These are phyloP conservation scores for Gossypium longicalyx DNA, from an alignment of 345 rosid species.

Conservation along the genomic window DNA sequence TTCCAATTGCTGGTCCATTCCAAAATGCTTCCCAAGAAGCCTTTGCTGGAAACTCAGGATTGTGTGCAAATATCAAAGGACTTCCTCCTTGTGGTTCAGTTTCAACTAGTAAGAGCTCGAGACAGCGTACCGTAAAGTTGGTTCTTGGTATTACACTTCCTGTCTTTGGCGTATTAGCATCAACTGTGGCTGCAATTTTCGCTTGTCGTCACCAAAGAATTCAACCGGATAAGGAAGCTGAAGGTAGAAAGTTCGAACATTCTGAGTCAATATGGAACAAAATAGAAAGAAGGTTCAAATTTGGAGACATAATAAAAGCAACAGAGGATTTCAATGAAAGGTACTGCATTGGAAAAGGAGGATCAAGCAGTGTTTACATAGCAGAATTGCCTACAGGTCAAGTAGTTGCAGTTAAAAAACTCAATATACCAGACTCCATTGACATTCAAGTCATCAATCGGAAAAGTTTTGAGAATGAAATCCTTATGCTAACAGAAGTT, in stretches of 20 bases:
- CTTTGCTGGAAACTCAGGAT: not conserved
- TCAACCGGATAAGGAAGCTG: conserved; percentile 22
- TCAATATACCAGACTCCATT: conserved; percentile 31
- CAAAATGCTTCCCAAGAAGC: not conserved
- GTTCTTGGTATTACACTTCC: conserved; percentile 15
- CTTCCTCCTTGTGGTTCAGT: not conserved
- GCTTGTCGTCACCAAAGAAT: not conserved
- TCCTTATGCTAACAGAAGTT: conserved; percentile 42
- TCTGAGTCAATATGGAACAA: conserved; percentile 39
- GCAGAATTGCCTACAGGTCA: conserved; percentile 41
- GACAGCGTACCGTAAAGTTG: not conserved
- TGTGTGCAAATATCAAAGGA: conserved; percentile 6
- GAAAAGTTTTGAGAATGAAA: conserved; percentile 52
- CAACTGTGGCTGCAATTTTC: conserved; percentile 6
- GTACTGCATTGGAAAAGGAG: conserved; percentile 62
- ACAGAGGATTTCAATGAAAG: conserved; percentile 43
- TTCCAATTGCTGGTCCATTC: not conserved
- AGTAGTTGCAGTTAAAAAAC: conserved; percentile 54
- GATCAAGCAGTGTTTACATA: conserved; percentile 56
- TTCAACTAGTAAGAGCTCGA: not conserved
- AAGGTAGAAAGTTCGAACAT: not conserved
- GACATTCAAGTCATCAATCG: conserved; percentile 33
- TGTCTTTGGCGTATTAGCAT: conserved; percentile 26
- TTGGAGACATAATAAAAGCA: conserved; percentile 51
- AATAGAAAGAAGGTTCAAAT: conserved; percentile 41